These are phyloP conservation scores for Suillus lakei DNA, from an alignment of 768 basidiomycete species.

Conservation along the genomic window DNA sequence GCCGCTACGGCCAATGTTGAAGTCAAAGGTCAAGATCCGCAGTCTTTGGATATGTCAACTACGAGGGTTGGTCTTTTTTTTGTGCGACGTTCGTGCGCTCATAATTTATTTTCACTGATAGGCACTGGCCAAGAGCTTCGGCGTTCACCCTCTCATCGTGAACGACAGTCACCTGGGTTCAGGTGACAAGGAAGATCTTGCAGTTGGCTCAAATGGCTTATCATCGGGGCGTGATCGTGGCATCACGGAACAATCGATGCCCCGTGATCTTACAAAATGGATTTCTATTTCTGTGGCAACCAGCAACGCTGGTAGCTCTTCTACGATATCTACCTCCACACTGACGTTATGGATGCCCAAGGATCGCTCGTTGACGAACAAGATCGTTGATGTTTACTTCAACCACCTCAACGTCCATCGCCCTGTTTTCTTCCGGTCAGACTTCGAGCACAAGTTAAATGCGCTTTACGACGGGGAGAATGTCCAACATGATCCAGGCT, in stretches of 20 bases:
- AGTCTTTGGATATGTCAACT: constrained; percentile 78
- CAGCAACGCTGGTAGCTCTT: constrained; percentile 38
- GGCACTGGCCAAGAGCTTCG: constrained; percentile 80
- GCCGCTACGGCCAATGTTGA: constrained; percentile 33
- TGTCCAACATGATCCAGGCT: constrained; percentile 72
- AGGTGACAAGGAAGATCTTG: constrained; percentile 72
- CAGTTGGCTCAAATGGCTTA: constrained; percentile 75
- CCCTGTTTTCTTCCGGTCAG: constrained; percentile 71
- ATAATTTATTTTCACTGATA: constrained; percentile 29
- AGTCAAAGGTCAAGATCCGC: constrained; percentile 79
- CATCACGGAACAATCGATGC: constrained; percentile 54
- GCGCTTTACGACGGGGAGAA: constrained; percentile 65
- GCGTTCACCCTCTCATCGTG: constrained; percentile 74
- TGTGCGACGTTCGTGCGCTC: background rate
- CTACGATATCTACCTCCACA: constrained; percentile 28
- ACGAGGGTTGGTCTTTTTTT: constrained; percentile 49
- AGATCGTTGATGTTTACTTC: constrained; percentile 76
- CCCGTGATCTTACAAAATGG: constrained; percentile 70
- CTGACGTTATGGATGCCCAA: constrained; percentile 72
- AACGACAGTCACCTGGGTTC: constrained; percentile 61
- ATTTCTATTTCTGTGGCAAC: constrained; percentile 55
- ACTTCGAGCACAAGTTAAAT: constrained; percentile 68
- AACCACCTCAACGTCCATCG: constrained; percentile 77
- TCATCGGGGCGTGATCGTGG: constrained; percentile 71
- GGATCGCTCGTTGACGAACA: constrained; percentile 66